These are phyloP conservation scores for Suillus americanus DNA, from an alignment of 768 basidiomycete species.

Conservation along the genomic window DNA sequence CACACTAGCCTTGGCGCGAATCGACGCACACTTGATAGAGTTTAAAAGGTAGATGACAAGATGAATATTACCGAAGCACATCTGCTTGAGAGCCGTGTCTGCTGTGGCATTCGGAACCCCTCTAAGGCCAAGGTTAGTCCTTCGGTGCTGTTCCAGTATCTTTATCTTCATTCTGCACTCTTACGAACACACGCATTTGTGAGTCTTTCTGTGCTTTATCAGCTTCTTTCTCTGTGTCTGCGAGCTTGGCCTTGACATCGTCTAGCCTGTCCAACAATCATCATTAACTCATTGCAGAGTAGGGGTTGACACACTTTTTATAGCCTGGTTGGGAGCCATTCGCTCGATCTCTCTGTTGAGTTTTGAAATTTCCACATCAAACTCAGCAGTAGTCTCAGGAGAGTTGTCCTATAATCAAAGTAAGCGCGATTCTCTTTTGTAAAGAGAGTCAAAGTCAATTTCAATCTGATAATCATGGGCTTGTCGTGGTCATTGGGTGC, in stretches of 20 bases:
- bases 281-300: not conserved
- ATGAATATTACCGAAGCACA: too few species aligned
- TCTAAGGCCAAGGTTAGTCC: too few species aligned
- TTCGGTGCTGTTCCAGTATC: too few species aligned
- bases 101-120: too few species aligned
- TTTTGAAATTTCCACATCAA: conserved; percentile 72
- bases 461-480: conserved; percentile 87
- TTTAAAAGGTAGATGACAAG: too few species aligned
- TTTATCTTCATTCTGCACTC: too few species aligned
- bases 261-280: conserved; percentile 56
- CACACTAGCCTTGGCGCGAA: too few species aligned
- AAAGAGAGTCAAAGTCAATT: conserved; percentile 67
- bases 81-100: too few species aligned
- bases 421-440: not conserved
- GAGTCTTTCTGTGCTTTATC: conserved; percentile 90
- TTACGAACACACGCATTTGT: too few species aligned
- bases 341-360: conserved; percentile 80
- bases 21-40: too few species aligned
- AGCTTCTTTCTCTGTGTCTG: conserved; percentile 89
- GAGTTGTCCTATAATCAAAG: conserved; percentile 50
- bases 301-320: conserved; percentile 62
- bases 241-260: conserved; percentile 79
- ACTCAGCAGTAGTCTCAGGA: conserved; percentile 59
- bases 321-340: conserved; percentile 95
- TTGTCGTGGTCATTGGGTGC: conserved; percentile 66